Evolutionary conservation across 2,329 filamentous ascomycete species (phyloP), one percentile per base, ranked within the genome.

Genomic region (Talaromyces sp.): DNA sequence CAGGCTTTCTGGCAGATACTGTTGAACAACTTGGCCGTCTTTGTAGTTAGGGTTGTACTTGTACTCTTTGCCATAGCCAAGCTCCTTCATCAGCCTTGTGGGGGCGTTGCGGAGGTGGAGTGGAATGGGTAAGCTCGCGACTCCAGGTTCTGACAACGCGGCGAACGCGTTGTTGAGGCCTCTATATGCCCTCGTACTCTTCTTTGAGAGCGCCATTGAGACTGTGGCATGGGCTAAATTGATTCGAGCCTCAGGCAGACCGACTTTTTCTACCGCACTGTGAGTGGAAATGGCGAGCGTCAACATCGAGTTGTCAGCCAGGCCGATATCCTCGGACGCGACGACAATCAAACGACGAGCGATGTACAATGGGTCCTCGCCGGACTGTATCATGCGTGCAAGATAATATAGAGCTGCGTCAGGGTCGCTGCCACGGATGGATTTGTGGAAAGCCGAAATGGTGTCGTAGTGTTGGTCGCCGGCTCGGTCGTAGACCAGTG

Each of bases 391-490:
- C 95, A 99, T 99, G 41, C 95, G 89, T 0, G 91, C 92, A 1
- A 99, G 87, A 76, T 98, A 99, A 81, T 98, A 99, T 1, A 99
- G 84, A 0, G 94, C 86, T 0, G 94, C 95, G 76, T 98, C 91
- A 0, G 94, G 78, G 73, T 97, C 89, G 63, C 88, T 90, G 47
- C 95, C 95, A 54, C 95, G 90, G 10, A 98, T 89, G 2, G 93
- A 93, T 73, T 99, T 99, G 84, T 98, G 95, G 72, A 98, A 95
- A 35, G 95, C 95, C 0, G 92, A 96, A 73, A 99, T 98, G 62
- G 91, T 95, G 75, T 99, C 94, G 81, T 98, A 99, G 79, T 98
- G 95, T 75, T 97, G 92, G 78, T 99, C 95, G 61, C 95, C 94
- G 0, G 91, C 91, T 63, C 95, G 88, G 77, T 99, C 95, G 78